Base-by-base conservation (phyloP, 2,329 filamentous ascomycete genomes). In the Pestalotiopsis fici region DNA sequence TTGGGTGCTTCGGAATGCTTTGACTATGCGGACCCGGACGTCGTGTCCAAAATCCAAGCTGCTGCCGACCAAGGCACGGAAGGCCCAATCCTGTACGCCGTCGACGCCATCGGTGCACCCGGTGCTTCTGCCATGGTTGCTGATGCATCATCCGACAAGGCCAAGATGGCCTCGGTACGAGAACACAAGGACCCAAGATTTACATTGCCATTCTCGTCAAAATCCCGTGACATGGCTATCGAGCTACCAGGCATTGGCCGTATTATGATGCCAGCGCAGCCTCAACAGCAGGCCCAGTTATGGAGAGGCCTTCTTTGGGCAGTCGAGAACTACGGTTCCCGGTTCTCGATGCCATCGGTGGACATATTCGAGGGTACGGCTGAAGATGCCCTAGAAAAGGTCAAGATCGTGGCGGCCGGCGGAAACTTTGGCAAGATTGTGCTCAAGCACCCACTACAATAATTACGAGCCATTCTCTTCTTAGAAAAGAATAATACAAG, bases 1-100 rank as follows among this genome's bases (percentile, higher is more conserved):
- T 66, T 80, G 3, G 80, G 80, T 0, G 80, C 79, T 1, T 74
- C 73, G 9, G 68, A 73, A 4, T 77, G 74, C 25, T 80, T 82
- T 65, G 78, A 81, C 63, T 81, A 82, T 25, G 57, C 59, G 67
- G 71, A 71, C 13, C 64, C 65, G n/a, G 54, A 69, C 11, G 68
- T 59, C 15, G 68, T 75, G 23, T 23, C 59, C 37, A 37, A 68
- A 39, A 66, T 69, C 56, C 35, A 28, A 21, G 31, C 57, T 0
- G 67, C 64, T 1, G 59, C 66, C 15, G 35, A 66, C 12, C 25
- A 66, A 11, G 13, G 2, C 0, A 4, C 15, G 7, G 60, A 27
- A 4, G 59, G 47, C 9, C n/a, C 43, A 3, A 7, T 57, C 28
- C 12, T 54, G 3, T 56, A 64, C 25, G 62, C 43, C 7, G 27